Base-by-base conservation (phyloP, 495 filamentous ascomycete species). In the Cercophora samala region DNA sequence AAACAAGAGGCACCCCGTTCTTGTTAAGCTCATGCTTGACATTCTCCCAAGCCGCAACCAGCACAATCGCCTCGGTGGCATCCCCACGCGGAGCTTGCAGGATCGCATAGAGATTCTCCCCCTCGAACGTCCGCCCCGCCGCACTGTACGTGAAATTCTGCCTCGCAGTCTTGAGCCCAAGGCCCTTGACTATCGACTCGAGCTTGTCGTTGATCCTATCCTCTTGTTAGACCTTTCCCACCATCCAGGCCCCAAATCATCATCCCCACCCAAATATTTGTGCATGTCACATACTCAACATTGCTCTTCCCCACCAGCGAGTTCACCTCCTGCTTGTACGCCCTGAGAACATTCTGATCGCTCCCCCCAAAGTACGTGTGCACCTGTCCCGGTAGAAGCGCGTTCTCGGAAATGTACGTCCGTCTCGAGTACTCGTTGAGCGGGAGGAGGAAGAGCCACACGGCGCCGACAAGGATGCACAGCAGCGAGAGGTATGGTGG, bases 371-470 rank as follows among this genome's bases (percentile, higher is more conserved):
- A 99, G 75, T 99, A 98, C 0, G 96, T 96, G 78, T 98, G 93
- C 15, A 98, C 95, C 74, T 98, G 95, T 18, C 94, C 95, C 0
- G 95, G 95, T 19, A 99, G 83, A 9, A 99, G 88, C 19, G 95
- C 95, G 77, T 99, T 99, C 76, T 99, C 95, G 62, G 93, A 97
- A 70, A 99, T 95, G 78, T 99, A 98, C 13, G 95, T 99, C 58
- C 85, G 81, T 68, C 96, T 88, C 62, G 93, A 97, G 82, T 98
- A 96, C 63, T 93, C 86, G 78, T 99, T 84, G 62, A 97, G 86
- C 32, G 95, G 95, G n/a, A 99, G 88, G 22, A 97, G 84, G 46
- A 97, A 87, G 17, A 99, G 87, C 93, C 93, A 98, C 70, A 85
- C 85, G n/a, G 96, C 87, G 60, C 95, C 95, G 74, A 97, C 85